Percentiles rank a stretch among this genome's conserved stretches.
Conservation (phyloP, 208 protist genomes). For the Zelonia costaricensis region DNA sequence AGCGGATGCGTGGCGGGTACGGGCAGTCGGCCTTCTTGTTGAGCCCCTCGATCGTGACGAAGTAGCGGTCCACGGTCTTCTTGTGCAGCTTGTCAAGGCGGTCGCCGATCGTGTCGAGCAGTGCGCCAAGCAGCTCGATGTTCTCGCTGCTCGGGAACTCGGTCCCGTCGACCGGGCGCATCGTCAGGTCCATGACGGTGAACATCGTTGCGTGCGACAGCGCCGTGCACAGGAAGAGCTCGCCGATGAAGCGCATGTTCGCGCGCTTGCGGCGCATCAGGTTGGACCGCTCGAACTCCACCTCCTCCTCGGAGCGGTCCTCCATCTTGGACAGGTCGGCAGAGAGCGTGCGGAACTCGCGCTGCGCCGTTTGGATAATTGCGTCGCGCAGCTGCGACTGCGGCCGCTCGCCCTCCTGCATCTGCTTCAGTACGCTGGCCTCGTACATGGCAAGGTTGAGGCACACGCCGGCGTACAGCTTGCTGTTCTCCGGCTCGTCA, state of each 20-base stretch:
- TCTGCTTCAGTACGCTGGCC: conserved; percentile 38
- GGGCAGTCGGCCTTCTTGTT: conserved; percentile 50
- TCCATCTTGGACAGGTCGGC: conserved; percentile 22
- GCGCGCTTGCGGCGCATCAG: conserved; percentile 83
- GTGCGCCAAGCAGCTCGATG: conserved; percentile 82
- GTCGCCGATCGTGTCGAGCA: conserved; percentile 76
- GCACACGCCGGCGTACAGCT: conserved; percentile 78
- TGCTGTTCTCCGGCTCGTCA: conserved; percentile 84
- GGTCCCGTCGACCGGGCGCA: conserved; percentile 42
- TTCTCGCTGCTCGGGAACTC: conserved; percentile 60
- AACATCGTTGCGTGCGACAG: conserved; percentile 71
- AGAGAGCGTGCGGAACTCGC: conserved; percentile 51
- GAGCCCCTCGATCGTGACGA: conserved; percentile 46
- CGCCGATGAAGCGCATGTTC: conserved; percentile 89
- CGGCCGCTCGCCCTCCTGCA: conserved; percentile 24
- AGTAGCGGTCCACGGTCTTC: conserved; percentile 56
- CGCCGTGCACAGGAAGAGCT: conserved; percentile 81
- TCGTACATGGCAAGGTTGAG: conserved; percentile 81
- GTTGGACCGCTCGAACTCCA: conserved; percentile 53
- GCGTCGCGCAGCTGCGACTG: conserved; percentile 76
- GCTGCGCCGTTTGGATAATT: conserved; percentile 58
- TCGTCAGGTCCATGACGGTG: conserved; percentile 65
- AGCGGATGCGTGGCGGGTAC: conserved; percentile 81
- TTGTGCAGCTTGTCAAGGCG: conserved; percentile 56
- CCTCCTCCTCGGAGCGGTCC: conserved; percentile 61